A percentile compares a stretch with the other conserved stretches of the same genome.
Evolutionary conservation across 805 yeast species (phyloP).

Genomic region (Wickerhamomyces bovis): DNA sequence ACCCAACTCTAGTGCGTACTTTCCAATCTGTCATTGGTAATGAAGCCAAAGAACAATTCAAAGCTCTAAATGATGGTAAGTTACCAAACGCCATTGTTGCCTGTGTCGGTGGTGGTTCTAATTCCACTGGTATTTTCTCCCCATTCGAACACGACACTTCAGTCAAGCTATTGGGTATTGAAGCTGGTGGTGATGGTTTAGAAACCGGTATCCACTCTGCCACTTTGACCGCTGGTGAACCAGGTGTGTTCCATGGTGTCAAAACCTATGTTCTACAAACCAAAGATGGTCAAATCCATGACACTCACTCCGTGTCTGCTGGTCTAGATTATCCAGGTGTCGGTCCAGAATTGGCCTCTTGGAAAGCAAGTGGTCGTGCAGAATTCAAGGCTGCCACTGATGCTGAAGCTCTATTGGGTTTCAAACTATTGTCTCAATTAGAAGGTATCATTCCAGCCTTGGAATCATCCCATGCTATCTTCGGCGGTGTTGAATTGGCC

Average conservation of each 20-base stretch:
- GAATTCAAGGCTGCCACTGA: conserved; percentile 88
- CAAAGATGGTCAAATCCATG: conserved; percentile 91
- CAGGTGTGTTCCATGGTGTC: conserved; percentile 98
- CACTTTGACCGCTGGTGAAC: conserved; percentile 87
- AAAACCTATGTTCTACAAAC: conserved; percentile 90
- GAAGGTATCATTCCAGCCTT: conserved; percentile 99
- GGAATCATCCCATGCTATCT: conserved; percentile 95
- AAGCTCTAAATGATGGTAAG: conserved; percentile 67
- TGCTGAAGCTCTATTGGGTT: conserved; percentile 91
- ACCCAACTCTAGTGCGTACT: conserved; percentile 95
- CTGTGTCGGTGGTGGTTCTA: conserved; percentile 99
- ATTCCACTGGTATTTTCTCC: conserved; percentile 91
- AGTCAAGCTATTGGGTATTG: conserved; percentile 87
- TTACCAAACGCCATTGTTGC: conserved; percentile 94
- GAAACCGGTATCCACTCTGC: conserved; percentile 90
- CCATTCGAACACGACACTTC: conserved; percentile 80
- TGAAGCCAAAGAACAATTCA: conserved; percentile 90
- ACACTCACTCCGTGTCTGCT: conserved; percentile 97
- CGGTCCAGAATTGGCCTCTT: conserved; percentile 93
- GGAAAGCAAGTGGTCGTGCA: conserved; percentile 94
- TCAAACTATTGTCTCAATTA: conserved; percentile 78
- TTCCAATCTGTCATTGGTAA: conserved; percentile 96
- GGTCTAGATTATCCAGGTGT: conserved; percentile 99
- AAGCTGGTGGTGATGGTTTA: conserved; percentile 98
- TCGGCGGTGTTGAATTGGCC: conserved; percentile 86